Evolutionary conservation across 345 rosid species (phyloP).

Genomic region (Barbarea vulgaris): DNA sequence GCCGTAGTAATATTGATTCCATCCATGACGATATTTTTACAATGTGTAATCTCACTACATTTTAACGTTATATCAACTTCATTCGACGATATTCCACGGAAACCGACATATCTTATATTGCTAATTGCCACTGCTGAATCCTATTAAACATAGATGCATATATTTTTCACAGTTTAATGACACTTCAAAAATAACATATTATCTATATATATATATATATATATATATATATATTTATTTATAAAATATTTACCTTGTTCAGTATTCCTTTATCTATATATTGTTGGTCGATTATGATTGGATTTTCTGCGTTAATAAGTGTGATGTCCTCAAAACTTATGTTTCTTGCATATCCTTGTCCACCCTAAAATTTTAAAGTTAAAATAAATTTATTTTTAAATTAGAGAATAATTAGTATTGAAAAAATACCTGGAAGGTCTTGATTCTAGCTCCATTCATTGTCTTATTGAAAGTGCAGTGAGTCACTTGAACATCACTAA

Average conservation of each 20-base stretch:
- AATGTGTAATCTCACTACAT: conserved; percentile 16
- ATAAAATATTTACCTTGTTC: background rate
- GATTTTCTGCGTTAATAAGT: conserved; percentile 21
- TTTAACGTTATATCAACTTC: background rate
- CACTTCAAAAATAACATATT: background rate
- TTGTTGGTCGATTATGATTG: conserved; percentile 27
- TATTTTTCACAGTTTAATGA: background rate
- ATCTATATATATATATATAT: background rate
- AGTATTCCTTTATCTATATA: conserved; percentile 7
- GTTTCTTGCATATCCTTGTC: conserved; percentile 23
- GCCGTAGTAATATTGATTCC: conserved; percentile 1
- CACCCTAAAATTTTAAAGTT: conserved; percentile 11
- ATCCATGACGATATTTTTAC: conserved; percentile 6
- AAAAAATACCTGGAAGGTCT: conserved; percentile 23
- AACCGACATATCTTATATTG: conserved; percentile 4
- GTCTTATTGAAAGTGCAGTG: conserved; percentile 23
- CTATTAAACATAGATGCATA: background rate
- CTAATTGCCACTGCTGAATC: conserved; percentile 23
- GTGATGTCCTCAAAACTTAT: conserved; percentile 29
- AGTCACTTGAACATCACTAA: conserved; percentile 22
- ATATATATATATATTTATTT: background rate
- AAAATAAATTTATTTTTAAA: background rate
- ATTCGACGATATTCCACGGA: conserved; percentile 6
- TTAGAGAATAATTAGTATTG: background rate
- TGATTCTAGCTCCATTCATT: conserved; percentile 35